Base-by-base conservation (phyloP, 2,329 filamentous ascomycete species). In the Laburnicola sp. region DNA sequence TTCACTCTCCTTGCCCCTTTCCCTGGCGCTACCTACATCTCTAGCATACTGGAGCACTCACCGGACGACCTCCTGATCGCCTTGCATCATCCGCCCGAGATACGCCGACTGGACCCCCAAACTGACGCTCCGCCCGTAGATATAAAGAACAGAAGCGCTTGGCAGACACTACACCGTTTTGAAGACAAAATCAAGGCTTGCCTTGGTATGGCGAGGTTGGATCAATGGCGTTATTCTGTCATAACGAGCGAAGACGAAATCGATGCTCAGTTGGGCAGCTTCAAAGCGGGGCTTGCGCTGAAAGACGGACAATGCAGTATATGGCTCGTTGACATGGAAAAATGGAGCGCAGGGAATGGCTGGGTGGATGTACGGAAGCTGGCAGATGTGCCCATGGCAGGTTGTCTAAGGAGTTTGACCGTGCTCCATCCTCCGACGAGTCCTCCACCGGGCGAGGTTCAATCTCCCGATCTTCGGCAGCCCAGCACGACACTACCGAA, bases 211-310 rank as follows among this genome's bases (percentile, higher is more conserved):
- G 22, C 38, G 3, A 41, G 38, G 11, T 8, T 41, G 25, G 38
- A 41, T 16, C 38, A 6, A 16, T 41, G 38, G 38, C 38, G 26
- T 6, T 41, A 41, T 16, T 25, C 38, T 6, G 30, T 41, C 38
- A 41, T 41, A 6, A 41, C 38, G n/a, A 41, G 38, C 38, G 38
- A 41, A 8, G 26, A 41, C 26, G 26, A 41, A 16, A 30, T 41
- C 25, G 30, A 25, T 9, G 30, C 26, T 11, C n/a, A 21, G 6
- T 25, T 9, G 10, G 30, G 21, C 1, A 10, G 25, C 2, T 8
- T 16, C 38, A 41, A 16, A 7, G 30, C 30, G 7, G 38, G 30
- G 10, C 22, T 28, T 10, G 22, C 26, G 2, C n/a, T 41, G 10
- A 41, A 9, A 7, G 30, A 41, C 28, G 38, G 38, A 4, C 9